Evolutionary conservation across 78 protist species (phyloP), one percentile per base, ranked within the genome.

Genomic region (slime mould (Dictyostelium discoideum)): DNA sequence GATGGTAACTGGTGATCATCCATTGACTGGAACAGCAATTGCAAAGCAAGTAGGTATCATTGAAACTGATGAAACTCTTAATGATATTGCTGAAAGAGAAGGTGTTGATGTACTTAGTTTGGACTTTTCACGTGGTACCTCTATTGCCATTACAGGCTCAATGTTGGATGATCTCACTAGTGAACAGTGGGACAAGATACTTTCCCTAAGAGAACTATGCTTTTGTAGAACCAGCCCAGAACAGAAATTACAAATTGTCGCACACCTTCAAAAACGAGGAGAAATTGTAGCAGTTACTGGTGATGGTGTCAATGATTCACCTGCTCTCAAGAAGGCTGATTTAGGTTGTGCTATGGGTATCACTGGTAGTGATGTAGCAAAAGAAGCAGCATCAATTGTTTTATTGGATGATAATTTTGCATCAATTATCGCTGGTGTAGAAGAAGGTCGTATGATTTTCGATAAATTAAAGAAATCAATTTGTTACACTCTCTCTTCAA

Each of bases 1-100:
- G 93, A 99, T 99, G 99, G 99, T 99, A 42, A 99, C 99, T 24
- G 99, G 99, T 26, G 99, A 99, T 86, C 99, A 99, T 92, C 98
- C 99, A 14, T 63, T 83, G 63, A 99, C 99, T 0, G 99, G 99
- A 16, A 50, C 48, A 4, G 99, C 99, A 50, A 99, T 99, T 85
- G 99, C 99, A 5, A 37, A 74, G 46, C 92, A 96, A 86, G 96
- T 98, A 40, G 97, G 97, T 57, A 85, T 96, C 69, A 74, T 96
- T 54, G 92, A 92, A 50, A 76, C 54, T 22, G 87, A 84, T 20
- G 95, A 86, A 42, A 96, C 98, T 10, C 57, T 90, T 18, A 87
- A 96, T 72, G 97, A 95, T 11, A 74, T 92, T 85, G 97, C 98
- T 0, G 81, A 72, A 3, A 24, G 67, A 14, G 85, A 87, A 67